Evolutionary conservation across 2,329 filamentous ascomycete species (phyloP), one percentile per base, ranked within the genome.

Genomic region (Cryphonectria parasitica): DNA sequence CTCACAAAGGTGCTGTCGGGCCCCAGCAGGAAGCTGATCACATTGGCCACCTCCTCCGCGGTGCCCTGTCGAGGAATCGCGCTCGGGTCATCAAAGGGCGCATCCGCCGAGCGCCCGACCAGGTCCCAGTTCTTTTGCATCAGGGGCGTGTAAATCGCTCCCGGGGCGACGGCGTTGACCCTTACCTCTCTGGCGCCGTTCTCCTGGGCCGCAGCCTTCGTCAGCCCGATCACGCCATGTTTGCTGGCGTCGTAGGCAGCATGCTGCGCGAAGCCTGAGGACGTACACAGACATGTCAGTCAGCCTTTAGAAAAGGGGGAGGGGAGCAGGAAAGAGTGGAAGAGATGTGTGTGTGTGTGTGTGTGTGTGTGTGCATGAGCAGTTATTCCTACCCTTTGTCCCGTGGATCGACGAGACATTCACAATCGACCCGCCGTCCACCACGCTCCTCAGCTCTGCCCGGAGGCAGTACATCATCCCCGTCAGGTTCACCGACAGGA

Each of bases 351-450:
- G 8, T 36, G 3, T 36, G 3, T 36, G 3, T 36, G 1, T 39
- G 36, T 39, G 36, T 39, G 36, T 39, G 36, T 39, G 36, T 39
- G 36, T 39, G 36, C 13, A 10, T 39, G 36, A 6, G 52, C 25
- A 58, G 25, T 31, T 17, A 31, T 28, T 64, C 64, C 61, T 75
- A 74, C 78, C 77, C 31, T 81, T 77, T 41, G 79, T 77, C 65
- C 87, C 87, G 52, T 86, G 83, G 45, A 86, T 85, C 61, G 84
- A 88, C 36, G 84, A 81, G 39, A 86, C 81, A 75, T 88, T 90
- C 68, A 90, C 88, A 75, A 90, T 89, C 71, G 87, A 88, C 10
- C 87, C 87, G 1, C 85, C 83, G 7, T 82, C 77, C 31, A 80
- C 79, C 64, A 88, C 82, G 56, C 82, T 81, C 52, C 76, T 76